Evolutionary conservation across 306 rosid species (phyloP).

Genomic region (Ormosia emarginata): DNA sequence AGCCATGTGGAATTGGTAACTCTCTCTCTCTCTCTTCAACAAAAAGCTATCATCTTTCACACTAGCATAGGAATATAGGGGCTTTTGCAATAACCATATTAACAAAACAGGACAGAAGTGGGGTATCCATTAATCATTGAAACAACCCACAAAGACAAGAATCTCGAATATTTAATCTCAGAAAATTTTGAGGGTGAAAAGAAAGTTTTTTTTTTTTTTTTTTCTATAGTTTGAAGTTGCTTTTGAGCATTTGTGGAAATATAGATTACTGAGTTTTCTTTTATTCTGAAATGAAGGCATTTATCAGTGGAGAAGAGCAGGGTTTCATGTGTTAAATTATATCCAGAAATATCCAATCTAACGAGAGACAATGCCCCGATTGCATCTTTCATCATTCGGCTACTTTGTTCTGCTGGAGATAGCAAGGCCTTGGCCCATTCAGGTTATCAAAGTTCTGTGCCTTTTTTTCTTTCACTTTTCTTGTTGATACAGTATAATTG

Average conservation of each 20-base stretch:
- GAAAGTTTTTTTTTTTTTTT: not conserved
- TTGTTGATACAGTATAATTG: not conserved
- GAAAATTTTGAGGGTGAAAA: not conserved
- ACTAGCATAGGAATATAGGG: not conserved
- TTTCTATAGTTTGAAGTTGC: not conserved
- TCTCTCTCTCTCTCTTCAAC: not conserved
- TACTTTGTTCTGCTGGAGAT: conserved; percentile 70
- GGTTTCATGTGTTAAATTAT: conserved; percentile 67
- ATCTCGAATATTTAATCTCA: not conserved
- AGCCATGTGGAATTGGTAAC: conserved; percentile 93
- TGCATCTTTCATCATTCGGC: conserved; percentile 76
- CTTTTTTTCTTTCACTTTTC: not conserved
- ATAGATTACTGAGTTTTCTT: not conserved
- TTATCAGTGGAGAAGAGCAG: conserved; percentile 85
- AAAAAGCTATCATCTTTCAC: not conserved
- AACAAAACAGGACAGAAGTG: not conserved
- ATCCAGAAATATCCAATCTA: conserved; percentile 77
- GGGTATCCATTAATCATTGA: not conserved
- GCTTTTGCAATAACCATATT: not conserved
- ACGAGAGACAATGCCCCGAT: conserved; percentile 88
- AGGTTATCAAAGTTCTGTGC: conserved; percentile 39
- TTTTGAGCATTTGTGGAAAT: not conserved
- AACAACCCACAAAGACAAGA: not conserved
- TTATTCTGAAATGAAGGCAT: conserved; percentile 58
- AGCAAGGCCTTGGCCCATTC: conserved; percentile 78